Evolutionary conservation across 441 rosid genomes (phyloP).

Genomic region (Omphalea diandra): DNA sequence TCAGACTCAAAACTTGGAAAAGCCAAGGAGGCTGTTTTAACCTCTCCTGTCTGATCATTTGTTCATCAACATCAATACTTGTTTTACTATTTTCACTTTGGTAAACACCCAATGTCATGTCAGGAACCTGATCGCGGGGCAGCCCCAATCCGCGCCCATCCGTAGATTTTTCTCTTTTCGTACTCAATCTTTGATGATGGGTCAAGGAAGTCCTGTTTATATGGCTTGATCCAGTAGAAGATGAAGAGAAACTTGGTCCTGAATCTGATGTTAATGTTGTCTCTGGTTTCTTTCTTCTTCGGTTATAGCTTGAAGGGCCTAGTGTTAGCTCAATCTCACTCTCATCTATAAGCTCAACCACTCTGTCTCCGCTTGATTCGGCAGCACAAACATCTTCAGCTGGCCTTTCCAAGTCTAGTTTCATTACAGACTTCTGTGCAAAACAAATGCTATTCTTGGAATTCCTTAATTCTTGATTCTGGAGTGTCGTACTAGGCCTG

Average conservation of each 20-base stretch:
- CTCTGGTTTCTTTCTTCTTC: constrained; percentile 43
- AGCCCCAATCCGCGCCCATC: constrained; percentile 22
- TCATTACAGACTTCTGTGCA: constrained; percentile 28
- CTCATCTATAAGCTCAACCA: constrained; percentile 54
- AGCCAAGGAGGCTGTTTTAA: constrained; percentile 75
- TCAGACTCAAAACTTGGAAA: constrained; percentile 73
- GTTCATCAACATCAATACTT: constrained; percentile 41
- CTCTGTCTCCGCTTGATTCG: constrained; percentile 28
- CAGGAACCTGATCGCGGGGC: constrained; percentile 25
- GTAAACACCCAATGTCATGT: constrained; percentile 28
- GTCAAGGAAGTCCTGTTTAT: constrained; percentile 32
- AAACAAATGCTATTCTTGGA: constrained; percentile 22
- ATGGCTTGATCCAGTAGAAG: constrained; percentile 73
- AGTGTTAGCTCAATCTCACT: constrained; percentile 82
- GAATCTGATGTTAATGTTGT: constrained; percentile 48
- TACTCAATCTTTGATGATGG: constrained; percentile 17
- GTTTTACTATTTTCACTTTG: constrained; percentile 35
- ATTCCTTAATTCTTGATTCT: constrained; percentile 23
- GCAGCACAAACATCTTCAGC: constrained; percentile 28
- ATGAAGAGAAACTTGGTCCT: constrained; percentile 73
- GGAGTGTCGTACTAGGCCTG: constrained; percentile 11
- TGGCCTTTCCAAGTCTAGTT: constrained; percentile 42
- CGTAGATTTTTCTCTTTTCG: constrained; percentile 21
- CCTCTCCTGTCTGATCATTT: constrained; percentile 52
- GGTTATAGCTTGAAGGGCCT: constrained; percentile 57